Evolutionary conservation across 2,329 filamentous ascomycete species (phyloP), one percentile per base, ranked within the genome.

Genomic region (Pseudogymnoascus sp.): DNA sequence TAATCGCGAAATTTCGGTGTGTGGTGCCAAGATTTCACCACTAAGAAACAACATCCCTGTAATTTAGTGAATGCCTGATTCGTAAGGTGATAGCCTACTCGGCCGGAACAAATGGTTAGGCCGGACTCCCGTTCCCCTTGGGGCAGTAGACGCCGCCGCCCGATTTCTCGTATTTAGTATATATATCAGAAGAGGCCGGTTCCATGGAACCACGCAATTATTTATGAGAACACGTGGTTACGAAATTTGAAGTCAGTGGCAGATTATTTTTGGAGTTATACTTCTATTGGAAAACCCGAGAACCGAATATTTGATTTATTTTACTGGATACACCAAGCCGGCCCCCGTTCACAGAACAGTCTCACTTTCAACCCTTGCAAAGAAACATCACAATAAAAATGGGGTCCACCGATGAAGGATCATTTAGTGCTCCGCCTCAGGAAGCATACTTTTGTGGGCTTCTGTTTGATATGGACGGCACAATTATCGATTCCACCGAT

Each of bases 401-500:
- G 58, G 33, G 33, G 13, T 39, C 33, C 8, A 39, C 38, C 10
- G 17, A 59, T 15, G 58, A 39, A 27, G 58, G 58, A 38, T 59
- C 58, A 38, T 59, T 39, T 39, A 59, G 2, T 39, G 58, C 58
- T 39, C 58, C 58, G n/a, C 31, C 58, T 2, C 29, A 62, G 51
- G 44, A 60, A 33, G 51, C 15, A 25, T 31, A 59, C 4, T 63
- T 61, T 60, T 25, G n/a, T 10, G 62, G 59, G 27, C 48, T 63
- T 17, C 59, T 60, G 12, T 87, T 90, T 69, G 88, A 91, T 72
- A 90, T 91, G 86, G 88, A 92, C 72, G 90, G 89, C 39, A 92
- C 90, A 15, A 89, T 93, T 66, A 91, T 93, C 70, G 90, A 93
- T 73, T 91, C 88, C 13, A 93, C 90, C 1, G 78, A 81, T 17